These are phyloP conservation scores for Podaxis pistillaris DNA, from an alignment of 768 basidiomycete species.

Conservation along the genomic window DNA sequence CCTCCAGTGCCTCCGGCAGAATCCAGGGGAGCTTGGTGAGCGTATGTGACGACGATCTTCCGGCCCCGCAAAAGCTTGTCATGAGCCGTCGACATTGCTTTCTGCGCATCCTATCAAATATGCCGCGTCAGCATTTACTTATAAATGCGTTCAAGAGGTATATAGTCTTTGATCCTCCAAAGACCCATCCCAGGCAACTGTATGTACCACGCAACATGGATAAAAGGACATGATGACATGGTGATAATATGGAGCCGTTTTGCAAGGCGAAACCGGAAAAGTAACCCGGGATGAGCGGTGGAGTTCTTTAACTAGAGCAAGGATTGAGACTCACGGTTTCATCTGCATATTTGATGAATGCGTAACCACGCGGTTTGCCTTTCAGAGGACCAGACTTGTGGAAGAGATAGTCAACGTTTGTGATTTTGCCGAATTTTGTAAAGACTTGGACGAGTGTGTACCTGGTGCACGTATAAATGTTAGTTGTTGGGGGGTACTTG, in stretches of 20 bases:
- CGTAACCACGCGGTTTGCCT: conserved; percentile 94
- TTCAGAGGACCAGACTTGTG: conserved; percentile 88
- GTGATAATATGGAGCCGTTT: not conserved
- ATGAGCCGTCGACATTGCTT: conserved; percentile 70
- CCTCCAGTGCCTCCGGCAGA: conserved; percentile 23
- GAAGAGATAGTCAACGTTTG: conserved; percentile 92
- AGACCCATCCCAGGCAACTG: not conserved
- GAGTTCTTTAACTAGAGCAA: conserved; percentile 14
- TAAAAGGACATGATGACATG: not conserved
- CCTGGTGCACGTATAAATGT: conserved; percentile 36
- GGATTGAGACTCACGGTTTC: conserved; percentile 65
- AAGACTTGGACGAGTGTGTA: conserved; percentile 89
- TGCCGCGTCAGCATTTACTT: not conserved
- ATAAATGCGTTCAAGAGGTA: not conserved
- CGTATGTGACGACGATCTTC: conserved; percentile 87
- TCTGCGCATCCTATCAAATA: conserved; percentile 73
- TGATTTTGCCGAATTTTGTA: conserved; percentile 87
- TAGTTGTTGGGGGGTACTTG: not conserved
- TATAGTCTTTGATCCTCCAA: not conserved
- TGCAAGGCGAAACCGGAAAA: conserved; percentile 22
- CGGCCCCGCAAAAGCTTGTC: conserved; percentile 84
- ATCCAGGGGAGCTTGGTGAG: conserved; percentile 74
- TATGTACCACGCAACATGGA: not conserved
- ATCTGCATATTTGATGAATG: conserved; percentile 83
- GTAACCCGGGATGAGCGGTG: conserved; percentile 13